Evolutionary conservation across 1,139 yeast species (phyloP).

Genomic region (Geotrichum europaeum): DNA sequence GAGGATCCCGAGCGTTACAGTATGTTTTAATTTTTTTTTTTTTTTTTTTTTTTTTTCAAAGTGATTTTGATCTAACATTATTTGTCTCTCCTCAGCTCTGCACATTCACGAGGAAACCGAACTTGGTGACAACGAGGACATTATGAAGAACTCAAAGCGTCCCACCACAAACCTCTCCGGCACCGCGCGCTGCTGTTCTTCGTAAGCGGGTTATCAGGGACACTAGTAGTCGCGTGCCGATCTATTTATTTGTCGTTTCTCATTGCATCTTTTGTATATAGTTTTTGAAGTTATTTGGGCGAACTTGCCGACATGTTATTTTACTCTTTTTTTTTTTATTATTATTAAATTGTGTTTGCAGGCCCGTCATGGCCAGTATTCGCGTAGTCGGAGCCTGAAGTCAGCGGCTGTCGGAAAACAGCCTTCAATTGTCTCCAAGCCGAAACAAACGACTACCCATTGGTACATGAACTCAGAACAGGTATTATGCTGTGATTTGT

Average conservation of each 20-base stretch:
- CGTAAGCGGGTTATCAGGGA: neutral
- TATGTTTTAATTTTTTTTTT: constrained; percentile 19
- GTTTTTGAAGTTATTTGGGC: neutral
- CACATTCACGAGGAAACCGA: constrained; percentile 79
- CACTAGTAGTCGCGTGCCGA: neutral
- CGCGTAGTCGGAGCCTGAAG: neutral
- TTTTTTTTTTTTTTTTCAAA: neutral
- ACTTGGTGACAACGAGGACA: constrained; percentile 77
- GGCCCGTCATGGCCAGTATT: neutral
- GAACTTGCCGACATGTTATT: neutral
- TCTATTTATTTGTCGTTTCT: neutral
- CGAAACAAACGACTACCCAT: too few relatives aligned
- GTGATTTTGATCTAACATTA: neutral
- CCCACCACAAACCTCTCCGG: constrained; percentile 14
- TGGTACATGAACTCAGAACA: too few relatives aligned
- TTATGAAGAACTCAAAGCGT: constrained; percentile 33
- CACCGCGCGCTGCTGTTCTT: constrained; percentile 6
- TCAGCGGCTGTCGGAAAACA: too few relatives aligned
- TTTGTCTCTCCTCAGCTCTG: constrained; percentile 35
- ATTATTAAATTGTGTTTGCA: neutral
- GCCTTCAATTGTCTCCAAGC: too few relatives aligned
- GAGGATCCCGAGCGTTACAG: constrained; percentile 37
- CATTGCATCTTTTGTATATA: neutral
- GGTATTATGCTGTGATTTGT: neutral
- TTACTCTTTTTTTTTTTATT: neutral